Conservation (phyloP, 495 filamentous ascomycete species). For the Penicillium salamii region DNA sequence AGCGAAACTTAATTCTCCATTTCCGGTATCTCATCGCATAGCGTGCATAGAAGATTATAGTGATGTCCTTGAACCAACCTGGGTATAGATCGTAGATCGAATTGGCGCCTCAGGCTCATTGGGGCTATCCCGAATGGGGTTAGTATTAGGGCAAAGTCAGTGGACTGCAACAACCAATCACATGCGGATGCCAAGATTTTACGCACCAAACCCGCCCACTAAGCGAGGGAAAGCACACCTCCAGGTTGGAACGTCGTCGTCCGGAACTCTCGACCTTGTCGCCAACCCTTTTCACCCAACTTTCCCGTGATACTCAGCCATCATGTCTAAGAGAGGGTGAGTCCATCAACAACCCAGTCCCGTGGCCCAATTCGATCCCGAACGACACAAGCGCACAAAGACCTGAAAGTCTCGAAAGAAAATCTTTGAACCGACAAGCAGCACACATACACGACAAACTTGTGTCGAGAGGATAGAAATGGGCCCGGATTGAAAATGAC, state of each 20-base stretch:
- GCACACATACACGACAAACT: slow-evolving; percentile 6
- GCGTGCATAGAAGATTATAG: neutral
- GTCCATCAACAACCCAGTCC: slow-evolving; percentile 21
- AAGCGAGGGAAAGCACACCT: slow-evolving; percentile 46
- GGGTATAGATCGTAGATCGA: neutral
- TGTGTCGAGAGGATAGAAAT: slow-evolving; percentile 16
- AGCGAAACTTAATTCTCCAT: neutral
- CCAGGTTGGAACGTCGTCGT: slow-evolving; percentile 10
- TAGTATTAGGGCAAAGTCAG: slow-evolving; percentile 39
- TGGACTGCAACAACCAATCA: slow-evolving; percentile 24
- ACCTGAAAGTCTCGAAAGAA: slow-evolving; percentile 14
- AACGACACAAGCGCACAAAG: slow-evolving; percentile 5
- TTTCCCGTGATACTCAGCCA: slow-evolving; percentile 45
- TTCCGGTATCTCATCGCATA: neutral
- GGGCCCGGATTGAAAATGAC: slow-evolving; percentile 4
- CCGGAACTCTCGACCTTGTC: slow-evolving; percentile 35
- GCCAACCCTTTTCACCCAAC: slow-evolving; percentile 41
- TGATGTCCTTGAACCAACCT: neutral
- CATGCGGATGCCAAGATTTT: slow-evolving; percentile 40
- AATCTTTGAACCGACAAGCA: slow-evolving; percentile 9
- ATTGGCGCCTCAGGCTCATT: slow-evolving; percentile 10
- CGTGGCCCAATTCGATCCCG: slow-evolving; percentile 12
- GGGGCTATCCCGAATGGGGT: slow-evolving; percentile 15
- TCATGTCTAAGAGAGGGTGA: slow-evolving; percentile 59
- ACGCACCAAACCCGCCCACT: slow-evolving; percentile 43